A percentile compares a stretch with the other conserved stretches of the same genome.
phyloP scores from a whole-genome alignment of 2,329 filamentous ascomycete species.

The Talaromyces piceae region DNA sequence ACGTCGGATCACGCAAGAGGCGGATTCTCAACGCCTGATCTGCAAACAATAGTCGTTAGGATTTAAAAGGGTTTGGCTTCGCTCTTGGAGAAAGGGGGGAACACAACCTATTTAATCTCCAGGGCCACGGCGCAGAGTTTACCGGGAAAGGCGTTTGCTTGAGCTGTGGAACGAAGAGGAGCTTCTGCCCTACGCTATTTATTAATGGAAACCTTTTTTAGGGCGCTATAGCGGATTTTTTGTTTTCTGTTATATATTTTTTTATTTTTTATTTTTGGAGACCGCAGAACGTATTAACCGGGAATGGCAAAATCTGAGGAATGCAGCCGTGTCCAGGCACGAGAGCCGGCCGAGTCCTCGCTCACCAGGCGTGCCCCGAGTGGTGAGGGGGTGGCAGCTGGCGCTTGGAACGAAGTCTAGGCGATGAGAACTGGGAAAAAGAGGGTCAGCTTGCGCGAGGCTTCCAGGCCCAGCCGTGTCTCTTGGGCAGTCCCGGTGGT shows the following conservation, averaged over 20 bases:
- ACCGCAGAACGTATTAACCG: neutral
- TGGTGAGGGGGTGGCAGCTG: neutral
- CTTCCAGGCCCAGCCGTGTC: neutral
- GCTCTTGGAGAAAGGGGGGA: neutral
- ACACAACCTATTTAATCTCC: neutral
- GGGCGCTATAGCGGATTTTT: neutral
- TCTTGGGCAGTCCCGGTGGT: neutral
- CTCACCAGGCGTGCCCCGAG: neutral
- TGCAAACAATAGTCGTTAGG: neutral
- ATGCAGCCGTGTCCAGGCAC: neutral
- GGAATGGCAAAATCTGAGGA: neutral
- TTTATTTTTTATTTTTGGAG: neutral
- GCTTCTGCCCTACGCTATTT: neutral
- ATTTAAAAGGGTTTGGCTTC: neutral
- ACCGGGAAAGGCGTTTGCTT: neutral
- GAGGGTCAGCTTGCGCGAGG: neutral
- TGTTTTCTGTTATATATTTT: neutral
- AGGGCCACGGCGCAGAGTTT: neutral
- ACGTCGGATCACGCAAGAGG: conserved; percentile 2
- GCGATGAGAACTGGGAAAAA: neutral
- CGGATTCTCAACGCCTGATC: neutral
- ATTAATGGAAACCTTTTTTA: neutral
- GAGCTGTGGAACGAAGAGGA: neutral
- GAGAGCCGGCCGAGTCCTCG: neutral
- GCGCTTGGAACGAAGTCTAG: neutral